A percentile compares a stretch with the other conserved stretches of the same genome.
These are phyloP conservation scores for Didymella segeticola DNA, from an alignment of 2,329 filamentous ascomycete genomes.

Conservation along the genomic window DNA sequence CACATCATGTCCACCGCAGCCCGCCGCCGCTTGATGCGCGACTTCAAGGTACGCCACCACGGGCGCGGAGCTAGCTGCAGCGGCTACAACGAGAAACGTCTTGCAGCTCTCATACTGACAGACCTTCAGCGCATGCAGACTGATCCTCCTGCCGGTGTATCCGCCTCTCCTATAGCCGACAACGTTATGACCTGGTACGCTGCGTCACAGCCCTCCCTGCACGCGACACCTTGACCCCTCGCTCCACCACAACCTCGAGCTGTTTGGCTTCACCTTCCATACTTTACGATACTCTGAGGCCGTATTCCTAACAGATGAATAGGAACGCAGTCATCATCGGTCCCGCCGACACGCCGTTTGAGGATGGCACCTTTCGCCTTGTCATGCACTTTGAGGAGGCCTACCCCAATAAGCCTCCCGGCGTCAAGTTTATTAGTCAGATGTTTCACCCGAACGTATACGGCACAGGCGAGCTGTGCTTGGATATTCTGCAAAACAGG, in stretches of 20 bases:
- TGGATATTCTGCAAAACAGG: constrained; percentile 96
- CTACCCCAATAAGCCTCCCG: constrained; percentile 97
- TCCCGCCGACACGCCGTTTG: constrained; percentile 94
- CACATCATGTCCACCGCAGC: constrained; percentile 85
- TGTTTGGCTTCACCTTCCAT: neutral
- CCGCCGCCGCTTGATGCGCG: constrained; percentile 94
- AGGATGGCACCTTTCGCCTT: constrained; percentile 95
- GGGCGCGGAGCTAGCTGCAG: constrained; percentile 5
- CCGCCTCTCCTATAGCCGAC: constrained; percentile 92
- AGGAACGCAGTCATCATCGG: constrained; percentile 99
- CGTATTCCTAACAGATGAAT: constrained; percentile 34
- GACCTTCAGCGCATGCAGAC: constrained; percentile 90
- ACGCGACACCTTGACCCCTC: constrained; percentile 32
- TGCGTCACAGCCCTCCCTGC: constrained; percentile 24
- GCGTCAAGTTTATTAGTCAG: constrained; percentile 97
- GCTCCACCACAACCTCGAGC: neutral
- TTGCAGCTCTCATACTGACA: constrained; percentile 17
- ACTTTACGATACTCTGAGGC: no score
- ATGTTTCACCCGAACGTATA: constrained; percentile 99
- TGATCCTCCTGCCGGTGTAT: constrained; percentile 94
- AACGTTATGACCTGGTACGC: constrained; percentile 95
- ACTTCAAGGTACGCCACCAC: constrained; percentile 83
- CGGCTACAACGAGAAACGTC: neutral
- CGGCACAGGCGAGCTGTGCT: constrained; percentile 91
- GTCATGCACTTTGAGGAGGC: constrained; percentile 99